A percentile compares a stretch with the other conserved stretches of the same genome.
Evolutionary conservation across 1,284 basidiomycete genomes (phyloP).

Genomic region (Rugosomyces carneus): DNA sequence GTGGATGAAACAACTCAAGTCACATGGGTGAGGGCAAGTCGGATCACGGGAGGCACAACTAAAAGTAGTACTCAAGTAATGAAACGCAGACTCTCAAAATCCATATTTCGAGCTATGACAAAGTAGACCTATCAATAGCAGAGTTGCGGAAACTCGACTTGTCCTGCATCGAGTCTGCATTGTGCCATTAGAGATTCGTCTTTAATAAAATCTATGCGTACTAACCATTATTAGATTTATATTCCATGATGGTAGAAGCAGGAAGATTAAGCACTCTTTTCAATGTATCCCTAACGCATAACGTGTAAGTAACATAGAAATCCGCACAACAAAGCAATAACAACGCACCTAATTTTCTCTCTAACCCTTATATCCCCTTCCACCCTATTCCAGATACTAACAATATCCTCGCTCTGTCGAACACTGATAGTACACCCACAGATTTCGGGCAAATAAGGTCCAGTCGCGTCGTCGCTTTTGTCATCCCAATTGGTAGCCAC

Average conservation of each 20-base stretch:
- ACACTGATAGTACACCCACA: conserved; percentile 84
- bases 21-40: too few species aligned
- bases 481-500: conserved; percentile 29
- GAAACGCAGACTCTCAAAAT: background rate
- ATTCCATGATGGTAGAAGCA: conserved; percentile 71
- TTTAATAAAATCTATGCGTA: conserved; percentile 1
- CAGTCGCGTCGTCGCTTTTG: conserved; percentile 27
- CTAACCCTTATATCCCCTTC: conserved; percentile 62
- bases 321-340: background rate
- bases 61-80: too few species aligned
- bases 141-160: conserved; percentile 74
- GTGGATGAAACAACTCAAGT: background rate
- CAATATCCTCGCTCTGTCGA: conserved; percentile 76
- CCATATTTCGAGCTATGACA: conserved; percentile 7
- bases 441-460: conserved; percentile 63
- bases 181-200: conserved; percentile 3
- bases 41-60: too few species aligned
- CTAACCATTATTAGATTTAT: conserved; percentile 79
- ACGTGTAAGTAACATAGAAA: background rate
- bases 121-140: conserved; percentile 43
- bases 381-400: conserved; percentile 73
- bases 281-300: conserved; percentile 56
- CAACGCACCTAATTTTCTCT: conserved; percentile 61
- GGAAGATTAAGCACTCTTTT: conserved; percentile 62
- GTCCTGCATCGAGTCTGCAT: conserved; percentile 74